Conservation (phyloP, 345 rosid species). For the Murraya koenigii region DNA sequence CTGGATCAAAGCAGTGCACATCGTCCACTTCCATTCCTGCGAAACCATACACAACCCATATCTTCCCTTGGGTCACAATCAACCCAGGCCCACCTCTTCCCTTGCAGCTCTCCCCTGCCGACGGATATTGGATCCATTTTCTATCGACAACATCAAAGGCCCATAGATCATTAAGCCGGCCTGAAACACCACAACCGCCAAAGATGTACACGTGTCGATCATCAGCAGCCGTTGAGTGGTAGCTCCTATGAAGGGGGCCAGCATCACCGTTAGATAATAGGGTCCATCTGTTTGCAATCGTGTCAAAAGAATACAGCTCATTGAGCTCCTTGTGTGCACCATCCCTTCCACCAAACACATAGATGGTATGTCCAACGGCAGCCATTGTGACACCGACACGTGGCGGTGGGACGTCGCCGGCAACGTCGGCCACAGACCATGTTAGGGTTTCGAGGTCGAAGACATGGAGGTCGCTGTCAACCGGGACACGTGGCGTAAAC, state of each 20-base stretch:
- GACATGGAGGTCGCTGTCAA: slow-evolving; percentile 71
- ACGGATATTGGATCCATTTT: slow-evolving; percentile 59
- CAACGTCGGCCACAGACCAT: slow-evolving; percentile 58
- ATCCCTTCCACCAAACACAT: slow-evolving; percentile 85
- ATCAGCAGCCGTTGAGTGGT: slow-evolving; percentile 64
- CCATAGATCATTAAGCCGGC: slow-evolving; percentile 88
- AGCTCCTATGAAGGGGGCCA: slow-evolving; percentile 76
- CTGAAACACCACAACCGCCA: slow-evolving; percentile 80
- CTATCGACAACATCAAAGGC: slow-evolving; percentile 53
- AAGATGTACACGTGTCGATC: slow-evolving; percentile 59
- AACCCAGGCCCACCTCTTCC: slow-evolving; percentile 90
- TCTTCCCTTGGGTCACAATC: slow-evolving; percentile 55
- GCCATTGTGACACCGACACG: slow-evolving; percentile 93
- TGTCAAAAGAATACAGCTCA: slow-evolving; percentile 73
- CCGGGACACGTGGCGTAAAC: slow-evolving; percentile 77
- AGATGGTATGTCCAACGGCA: slow-evolving; percentile 49
- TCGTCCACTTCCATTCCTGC: slow-evolving; percentile 74
- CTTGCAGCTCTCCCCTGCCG: slow-evolving; percentile 54
- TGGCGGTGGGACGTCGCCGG: slow-evolving; percentile 79
- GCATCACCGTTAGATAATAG: slow-evolving; percentile 50
- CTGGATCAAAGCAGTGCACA: slow-evolving; percentile 63
- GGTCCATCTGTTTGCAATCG: slow-evolving; percentile 55
- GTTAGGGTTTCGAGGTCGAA: slow-evolving; percentile 58
- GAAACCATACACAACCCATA: slow-evolving; percentile 89
- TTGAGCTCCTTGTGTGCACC: slow-evolving; percentile 65